These are phyloP conservation scores for Candida maris DNA, from an alignment of 805 yeast genomes.

Conservation along the genomic window DNA sequence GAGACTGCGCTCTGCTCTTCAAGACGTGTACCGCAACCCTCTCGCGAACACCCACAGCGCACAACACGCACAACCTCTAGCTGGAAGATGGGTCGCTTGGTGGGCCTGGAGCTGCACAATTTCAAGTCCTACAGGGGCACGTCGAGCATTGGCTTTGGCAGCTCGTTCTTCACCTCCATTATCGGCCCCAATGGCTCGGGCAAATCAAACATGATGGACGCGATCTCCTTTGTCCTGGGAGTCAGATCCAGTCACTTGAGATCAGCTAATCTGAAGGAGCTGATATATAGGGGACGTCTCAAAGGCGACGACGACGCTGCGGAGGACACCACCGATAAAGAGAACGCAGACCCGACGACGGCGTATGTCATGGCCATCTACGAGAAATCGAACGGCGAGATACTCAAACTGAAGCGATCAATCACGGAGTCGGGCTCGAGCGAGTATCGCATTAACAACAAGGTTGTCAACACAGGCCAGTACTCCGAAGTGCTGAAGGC, in stretches of 20 bases:
- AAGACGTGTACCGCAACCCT: no score
- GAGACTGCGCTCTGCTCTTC: no score
- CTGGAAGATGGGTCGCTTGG: constrained; percentile 73
- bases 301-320: constrained; percentile 26
- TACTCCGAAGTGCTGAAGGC: constrained; percentile 64
- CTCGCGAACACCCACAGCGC: no score
- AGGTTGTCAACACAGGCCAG: constrained; percentile 55
- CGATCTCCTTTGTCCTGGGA: constrained; percentile 90
- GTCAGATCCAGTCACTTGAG: constrained; percentile 72
- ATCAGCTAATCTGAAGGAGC: constrained; percentile 66
- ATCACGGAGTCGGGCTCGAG: constrained; percentile 58
- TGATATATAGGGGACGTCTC: constrained; percentile 73
- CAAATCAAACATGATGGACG: constrained; percentile 94
- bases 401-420: constrained; percentile 58
- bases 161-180: constrained; percentile 79
- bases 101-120: constrained; percentile 74
- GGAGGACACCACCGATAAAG: constrained; percentile 21
- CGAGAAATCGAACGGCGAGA: constrained; percentile 56
- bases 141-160: constrained; percentile 76
- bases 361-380: constrained; percentile 82
- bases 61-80: no score
- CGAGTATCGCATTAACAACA: constrained; percentile 63
- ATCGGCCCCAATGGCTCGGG: constrained; percentile 99
- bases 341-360: constrained; percentile 36
- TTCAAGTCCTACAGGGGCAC: constrained; percentile 89